Conservation (phyloP, 1,284 basidiomycete genomes). For the Exobasidium rhododendri region DNA sequence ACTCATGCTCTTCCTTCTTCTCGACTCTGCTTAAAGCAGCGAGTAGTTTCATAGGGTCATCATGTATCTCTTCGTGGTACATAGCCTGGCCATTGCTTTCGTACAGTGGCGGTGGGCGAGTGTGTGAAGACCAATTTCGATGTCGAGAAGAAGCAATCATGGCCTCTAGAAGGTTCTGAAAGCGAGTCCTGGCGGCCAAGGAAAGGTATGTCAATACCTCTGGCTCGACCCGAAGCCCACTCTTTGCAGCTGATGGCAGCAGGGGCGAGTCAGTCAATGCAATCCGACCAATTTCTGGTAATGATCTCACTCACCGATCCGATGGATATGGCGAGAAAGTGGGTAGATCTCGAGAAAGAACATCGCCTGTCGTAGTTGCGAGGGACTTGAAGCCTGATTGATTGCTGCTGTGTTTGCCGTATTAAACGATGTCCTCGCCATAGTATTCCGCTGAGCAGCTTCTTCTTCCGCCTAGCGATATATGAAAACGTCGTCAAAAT, state of each 20-base stretch:
- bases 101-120: conserved; percentile 38
- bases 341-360: conserved; percentile 10
- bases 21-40: conserved; percentile 50
- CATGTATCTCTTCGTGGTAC: conserved; percentile 47
- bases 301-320: conserved; percentile 10
- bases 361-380: neutral
- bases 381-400: conserved; percentile 22
- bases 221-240: conserved; percentile 33
- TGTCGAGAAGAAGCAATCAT: conserved; percentile 51
- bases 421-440: conserved; percentile 28
- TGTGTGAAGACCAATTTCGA: conserved; percentile 48
- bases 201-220: conserved; percentile 51
- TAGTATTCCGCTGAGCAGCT: conserved; percentile 38
- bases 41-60: conserved; percentile 45
- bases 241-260: conserved; percentile 4
- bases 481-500: no score
- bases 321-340: conserved; percentile 1
- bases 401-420: conserved; percentile 22
- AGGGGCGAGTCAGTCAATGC: neutral
- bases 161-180: conserved; percentile 48
- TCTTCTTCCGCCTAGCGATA: conserved; percentile 50
- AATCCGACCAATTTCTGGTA: neutral
- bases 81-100: conserved; percentile 17
- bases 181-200: conserved; percentile 40
- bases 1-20: conserved; percentile 41